phyloP scores from a whole-genome alignment of 2,329 filamentous ascomycete species.

The Neopestalotiopsis clavispora region DNA sequence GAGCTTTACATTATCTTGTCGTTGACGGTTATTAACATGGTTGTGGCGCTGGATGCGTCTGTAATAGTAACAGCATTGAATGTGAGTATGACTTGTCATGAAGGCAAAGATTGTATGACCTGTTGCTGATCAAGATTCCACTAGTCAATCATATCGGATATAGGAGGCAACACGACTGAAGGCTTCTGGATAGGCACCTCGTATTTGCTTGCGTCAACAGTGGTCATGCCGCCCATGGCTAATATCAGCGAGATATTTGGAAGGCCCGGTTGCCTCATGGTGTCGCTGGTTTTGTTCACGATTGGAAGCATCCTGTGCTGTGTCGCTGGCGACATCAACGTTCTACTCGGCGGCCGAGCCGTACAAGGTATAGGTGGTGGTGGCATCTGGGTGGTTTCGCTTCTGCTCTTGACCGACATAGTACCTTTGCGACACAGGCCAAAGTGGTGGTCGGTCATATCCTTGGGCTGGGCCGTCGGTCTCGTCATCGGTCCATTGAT shows the following conservation, averaged over 20 bases:
- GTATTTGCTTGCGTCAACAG: slow-evolving; percentile 19
- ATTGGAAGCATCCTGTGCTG: slow-evolving; percentile 20
- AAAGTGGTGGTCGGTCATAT: slow-evolving; percentile 34
- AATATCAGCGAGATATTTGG: slow-evolving; percentile 21
- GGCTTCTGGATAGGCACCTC: slow-evolving; percentile 21
- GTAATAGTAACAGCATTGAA: slow-evolving; percentile 21
- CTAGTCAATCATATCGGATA: slow-evolving; percentile 17
- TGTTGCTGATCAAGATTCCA: not conserved
- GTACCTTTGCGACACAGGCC: slow-evolving; percentile 51
- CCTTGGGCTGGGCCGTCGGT: slow-evolving; percentile 14
- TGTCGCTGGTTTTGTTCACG: slow-evolving; percentile 13
- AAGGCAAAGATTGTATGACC: not conserved
- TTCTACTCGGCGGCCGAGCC: slow-evolving; percentile 48
- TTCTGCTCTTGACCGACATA: slow-evolving; percentile 45
- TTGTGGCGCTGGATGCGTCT: slow-evolving; percentile 22
- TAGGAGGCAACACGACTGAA: slow-evolving; percentile 18
- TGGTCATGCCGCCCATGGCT: slow-evolving; percentile 20
- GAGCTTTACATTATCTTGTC: slow-evolving; percentile 19
- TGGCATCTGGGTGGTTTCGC: slow-evolving; percentile 26
- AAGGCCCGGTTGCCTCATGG: slow-evolving; percentile 13
- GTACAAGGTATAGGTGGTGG: slow-evolving; percentile 47
- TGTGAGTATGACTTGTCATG: not conserved
- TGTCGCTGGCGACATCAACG: slow-evolving; percentile 24
- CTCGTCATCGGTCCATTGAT: slow-evolving; percentile 17
- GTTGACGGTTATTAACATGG: slow-evolving; percentile 21